Evolutionary conservation across 192 early-diverging fungal species (phyloP).

Genomic region (Coemansia javaensis): DNA sequence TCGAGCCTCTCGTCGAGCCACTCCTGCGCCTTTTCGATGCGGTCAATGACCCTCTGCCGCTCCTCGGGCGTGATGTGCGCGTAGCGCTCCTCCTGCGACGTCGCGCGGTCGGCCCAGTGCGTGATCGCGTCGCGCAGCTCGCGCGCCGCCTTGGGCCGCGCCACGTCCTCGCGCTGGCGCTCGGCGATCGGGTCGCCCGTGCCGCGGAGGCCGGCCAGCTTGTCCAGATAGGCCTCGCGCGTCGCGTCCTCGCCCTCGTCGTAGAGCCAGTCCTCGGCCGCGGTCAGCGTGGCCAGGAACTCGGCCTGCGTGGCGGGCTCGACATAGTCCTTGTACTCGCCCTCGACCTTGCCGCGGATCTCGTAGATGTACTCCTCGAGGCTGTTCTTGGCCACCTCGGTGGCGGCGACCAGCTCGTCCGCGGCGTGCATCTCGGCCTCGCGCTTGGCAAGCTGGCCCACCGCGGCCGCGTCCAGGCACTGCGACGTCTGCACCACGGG

Average conservation of each 20-base stretch:
- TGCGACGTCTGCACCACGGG: constrained; percentile 61
- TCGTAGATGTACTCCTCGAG: constrained; percentile 99
- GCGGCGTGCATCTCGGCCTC: constrained; percentile 80
- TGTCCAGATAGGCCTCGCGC: constrained; percentile 83
- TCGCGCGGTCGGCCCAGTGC: constrained; percentile 65
- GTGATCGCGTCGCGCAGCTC: constrained; percentile 75
- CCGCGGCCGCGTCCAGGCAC: constrained; percentile 54
- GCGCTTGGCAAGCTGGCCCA: constrained; percentile 65
- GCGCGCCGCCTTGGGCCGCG: constrained; percentile 78
- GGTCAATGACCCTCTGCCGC: constrained; percentile 73
- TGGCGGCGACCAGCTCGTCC: constrained; percentile 89
- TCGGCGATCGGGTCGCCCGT: constrained; percentile 75
- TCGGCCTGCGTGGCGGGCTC: constrained; percentile 64
- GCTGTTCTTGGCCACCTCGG: constrained; percentile 88
- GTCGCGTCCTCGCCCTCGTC: constrained; percentile 91
- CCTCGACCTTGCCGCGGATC: constrained; percentile 79
- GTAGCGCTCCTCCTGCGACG: constrained; percentile 77
- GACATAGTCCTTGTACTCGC: constrained; percentile 68
- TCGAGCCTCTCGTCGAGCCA: constrained; percentile 83
- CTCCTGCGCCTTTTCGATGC: constrained; percentile 66
- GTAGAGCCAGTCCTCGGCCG: constrained; percentile 97
- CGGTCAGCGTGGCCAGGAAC: constrained; percentile 66
- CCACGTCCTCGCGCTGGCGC: constrained; percentile 78
- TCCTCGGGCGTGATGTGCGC: constrained; percentile 83
- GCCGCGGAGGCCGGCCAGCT: constrained; percentile 73